Evolutionary conservation across 2,329 filamentous ascomycete genomes (phyloP).

Genomic region (Aspergillus clavatus): DNA sequence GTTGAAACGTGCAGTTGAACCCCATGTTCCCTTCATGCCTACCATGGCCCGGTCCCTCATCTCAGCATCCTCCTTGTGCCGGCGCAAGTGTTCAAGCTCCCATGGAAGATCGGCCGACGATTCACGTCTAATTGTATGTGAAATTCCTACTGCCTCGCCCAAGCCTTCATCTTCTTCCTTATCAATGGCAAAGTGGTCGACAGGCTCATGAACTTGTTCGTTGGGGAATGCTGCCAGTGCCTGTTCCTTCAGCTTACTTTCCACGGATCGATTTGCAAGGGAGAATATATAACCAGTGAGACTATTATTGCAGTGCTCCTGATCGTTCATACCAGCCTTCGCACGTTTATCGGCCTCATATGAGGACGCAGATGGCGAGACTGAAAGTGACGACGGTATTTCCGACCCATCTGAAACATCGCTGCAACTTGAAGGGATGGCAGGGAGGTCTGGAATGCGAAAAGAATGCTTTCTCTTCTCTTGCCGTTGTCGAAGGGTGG

Average conservation of each 20-base stretch:
- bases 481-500: conserved; percentile 37
- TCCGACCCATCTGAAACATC: conserved; percentile 42
- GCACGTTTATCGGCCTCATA: conserved; percentile 32
- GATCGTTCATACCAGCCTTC: conserved; percentile 18
- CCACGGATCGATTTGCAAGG: conserved; percentile 72
- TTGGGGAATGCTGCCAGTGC: conserved; percentile 48
- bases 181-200: conserved; percentile 46
- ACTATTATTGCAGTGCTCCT: conserved; percentile 68
- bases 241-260: conserved; percentile 70
- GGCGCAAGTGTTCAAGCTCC: conserved; percentile 76
- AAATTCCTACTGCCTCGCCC: conserved; percentile 21
- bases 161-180: conserved; percentile 34
- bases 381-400: conserved; percentile 44
- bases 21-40: conserved; percentile 26
- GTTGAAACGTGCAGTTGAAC: conserved; percentile 27
- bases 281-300: too few species aligned
- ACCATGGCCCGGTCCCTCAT: conserved; percentile 36
- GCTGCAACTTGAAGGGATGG: conserved; percentile 58
- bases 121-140: conserved; percentile 33
- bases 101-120: conserved; percentile 53
- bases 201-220: conserved; percentile 43
- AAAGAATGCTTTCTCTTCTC: conserved; percentile 51
- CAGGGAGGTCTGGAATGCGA: conserved; percentile 56
- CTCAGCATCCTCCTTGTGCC: conserved; percentile 64
- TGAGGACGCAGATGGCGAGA: conserved; percentile 27